Base-by-base conservation (phyloP, 306 rosid genomes). In the Betula pendula region DNA sequence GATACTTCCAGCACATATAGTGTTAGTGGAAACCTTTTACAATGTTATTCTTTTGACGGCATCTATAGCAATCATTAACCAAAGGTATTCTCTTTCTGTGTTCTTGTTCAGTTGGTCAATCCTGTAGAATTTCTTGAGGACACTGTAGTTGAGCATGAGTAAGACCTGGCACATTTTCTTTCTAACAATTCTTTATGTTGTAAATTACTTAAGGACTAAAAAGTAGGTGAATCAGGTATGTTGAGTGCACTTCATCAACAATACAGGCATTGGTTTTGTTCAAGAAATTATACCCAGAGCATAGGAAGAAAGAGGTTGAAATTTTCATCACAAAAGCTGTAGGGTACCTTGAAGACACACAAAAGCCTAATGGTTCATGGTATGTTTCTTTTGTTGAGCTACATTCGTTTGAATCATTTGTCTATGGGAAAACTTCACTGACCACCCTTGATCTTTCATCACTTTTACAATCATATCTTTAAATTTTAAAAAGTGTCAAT, bases 171-270 rank as follows among this genome's bases (percentile, higher is more conserved):
- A 29, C 33, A 1, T 35, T 35, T 35, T 35, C 4, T 35, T 35
- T 35, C 40, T 35, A 35, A 35, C 4, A 35, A 4, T 35, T 35
- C 0, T 35, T 35, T 35, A 35, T 3, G 5, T 35, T 35, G 4
- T 35, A 35, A 35, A 35, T 35, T 35, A 35, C 40, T 35, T 35
- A 35, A 35, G 40, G 40, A 35, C 40, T 35, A 35, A 35, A 35
- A 35, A 35, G 5, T 5, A 35, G 5, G 40, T 35, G 5, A 35
- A 3, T 35, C 40, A 35, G 40, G 40, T 35, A 35, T 74, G 90
- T 87, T 22, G 90, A 87, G 51, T 87, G 90, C 77, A 87, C 90
- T 5, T 84, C 88, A 31, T 80, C 81, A 19, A 76, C 81, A 47
- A 81, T 85, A 63, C 83, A 85, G 56, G 81, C 81, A 17, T 70